Evolutionary conservation across 768 basidiomycete genomes (phyloP).

Genomic region (Calocera cornea): DNA sequence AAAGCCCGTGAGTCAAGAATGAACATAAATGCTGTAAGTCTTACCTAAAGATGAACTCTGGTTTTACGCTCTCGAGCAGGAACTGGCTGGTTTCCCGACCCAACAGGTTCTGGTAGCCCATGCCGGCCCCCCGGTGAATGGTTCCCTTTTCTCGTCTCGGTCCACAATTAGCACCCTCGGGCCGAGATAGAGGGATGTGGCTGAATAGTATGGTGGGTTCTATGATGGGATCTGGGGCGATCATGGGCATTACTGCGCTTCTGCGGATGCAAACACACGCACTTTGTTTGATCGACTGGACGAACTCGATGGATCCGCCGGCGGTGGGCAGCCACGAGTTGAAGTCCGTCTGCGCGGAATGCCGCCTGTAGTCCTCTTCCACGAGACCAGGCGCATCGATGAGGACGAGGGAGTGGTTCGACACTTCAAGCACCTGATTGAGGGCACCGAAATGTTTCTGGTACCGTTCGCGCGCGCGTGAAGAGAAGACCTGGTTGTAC

Average conservation of each 20-base stretch:
- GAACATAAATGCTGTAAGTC: slow-evolving; percentile 8
- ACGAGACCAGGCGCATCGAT: slow-evolving; percentile 60
- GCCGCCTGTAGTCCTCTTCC: slow-evolving; percentile 54
- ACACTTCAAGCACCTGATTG: slow-evolving; percentile 42
- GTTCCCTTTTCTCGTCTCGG: slow-evolving; percentile 56
- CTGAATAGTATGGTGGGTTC: slow-evolving; percentile 59
- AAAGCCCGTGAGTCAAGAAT: background rate
- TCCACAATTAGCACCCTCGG: slow-evolving; percentile 57
- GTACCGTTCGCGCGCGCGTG: slow-evolving; percentile 44
- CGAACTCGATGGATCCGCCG: slow-evolving; percentile 12
- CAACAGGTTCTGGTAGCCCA: slow-evolving; percentile 78
- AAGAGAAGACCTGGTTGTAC: slow-evolving; percentile 33
- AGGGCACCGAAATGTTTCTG: slow-evolving; percentile 60
- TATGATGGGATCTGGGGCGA: slow-evolving; percentile 16
- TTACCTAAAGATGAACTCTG: slow-evolving; percentile 64
- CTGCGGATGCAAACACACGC: background rate
- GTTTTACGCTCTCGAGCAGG: slow-evolving; percentile 49
- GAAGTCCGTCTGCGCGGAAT: slow-evolving; percentile 23
- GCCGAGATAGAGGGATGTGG: slow-evolving; percentile 79
- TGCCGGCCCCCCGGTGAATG: slow-evolving; percentile 58
- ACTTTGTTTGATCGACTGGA: slow-evolving; percentile 6
- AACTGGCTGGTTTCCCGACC: slow-evolving; percentile 50
- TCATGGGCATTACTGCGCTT: background rate
- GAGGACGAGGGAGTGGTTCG: slow-evolving; percentile 58
- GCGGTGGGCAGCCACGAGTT: slow-evolving; percentile 5